Base-by-base conservation (phyloP, 805 yeast species). In the Saccharomycopsis sp. region DNA sequence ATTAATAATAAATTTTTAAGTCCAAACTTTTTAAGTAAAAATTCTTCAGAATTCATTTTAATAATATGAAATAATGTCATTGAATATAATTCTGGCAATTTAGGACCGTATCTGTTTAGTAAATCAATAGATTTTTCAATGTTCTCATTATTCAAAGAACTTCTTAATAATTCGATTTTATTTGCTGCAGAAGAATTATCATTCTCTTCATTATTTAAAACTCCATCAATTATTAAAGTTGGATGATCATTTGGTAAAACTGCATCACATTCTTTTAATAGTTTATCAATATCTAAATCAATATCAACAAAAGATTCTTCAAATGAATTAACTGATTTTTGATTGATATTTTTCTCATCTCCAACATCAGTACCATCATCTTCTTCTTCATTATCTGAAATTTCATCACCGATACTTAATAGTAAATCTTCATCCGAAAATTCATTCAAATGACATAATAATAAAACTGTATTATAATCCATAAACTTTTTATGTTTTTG, bases 111-210 rank as follows among this genome's bases (percentile, higher is more conserved):
- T 42, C 71, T 69, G 25, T 69, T 66, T 5, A 84, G 60, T 13
- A 81, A 63, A 15, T 67, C 65, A 17, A 77, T 58, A 13, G 87
- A 81, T 12, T 69, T 73, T 1, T 59, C 53, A 20, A 79, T 64
- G 49, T 83, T 77, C 1, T 69, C 74, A 0, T 74, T 55, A 9
- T 79, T 65, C n/a, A 76, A 70, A 34, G 76, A 62, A 0, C 82
- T 69, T 40, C 88, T 65, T 53, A 89, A 82, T 19, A 78, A 54
- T 44, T 80, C 85, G 28, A 79, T 67, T 48, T 74, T 76, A 45
- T 65, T 66, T 3, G 69, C 72, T 15, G 62, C 54, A 19, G 54
- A 49, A 36, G 27, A 8, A 13, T 27, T 18, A 26, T 14, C 8
- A 8, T 31, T 17, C 5, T 8, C n/a, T 5, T 18, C 21, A 31